These are phyloP conservation scores for Solanum clarkiae DNA, from an alignment of 257 asterid species.

Conservation along the genomic window DNA sequence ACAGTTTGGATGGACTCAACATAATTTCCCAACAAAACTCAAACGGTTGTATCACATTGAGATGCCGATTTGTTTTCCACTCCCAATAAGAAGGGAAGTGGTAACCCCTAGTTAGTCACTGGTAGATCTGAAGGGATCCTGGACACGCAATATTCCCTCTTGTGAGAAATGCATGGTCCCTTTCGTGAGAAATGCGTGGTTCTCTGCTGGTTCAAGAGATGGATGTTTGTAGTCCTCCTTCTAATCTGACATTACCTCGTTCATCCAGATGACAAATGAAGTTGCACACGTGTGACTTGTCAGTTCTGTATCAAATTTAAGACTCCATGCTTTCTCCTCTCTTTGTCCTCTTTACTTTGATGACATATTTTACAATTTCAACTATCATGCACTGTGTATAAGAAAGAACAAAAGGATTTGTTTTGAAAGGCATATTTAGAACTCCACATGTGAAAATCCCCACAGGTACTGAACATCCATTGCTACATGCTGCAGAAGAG, in stretches of 20 bases:
- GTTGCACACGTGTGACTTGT: not conserved
- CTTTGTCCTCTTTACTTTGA: not conserved
- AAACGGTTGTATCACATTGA: not conserved
- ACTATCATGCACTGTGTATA: not conserved
- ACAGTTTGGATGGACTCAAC: not conserved
- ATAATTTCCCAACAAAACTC: not conserved
- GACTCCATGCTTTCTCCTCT: not conserved
- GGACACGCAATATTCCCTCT: not conserved
- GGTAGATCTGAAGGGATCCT: not conserved
- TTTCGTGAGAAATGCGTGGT: not conserved
- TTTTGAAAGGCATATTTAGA: not conserved
- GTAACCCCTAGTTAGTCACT: not conserved
- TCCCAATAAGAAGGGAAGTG: not conserved
- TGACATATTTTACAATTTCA: not conserved
- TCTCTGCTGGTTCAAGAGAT: not conserved
- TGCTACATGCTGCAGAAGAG: not conserved
- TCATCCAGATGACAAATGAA: not conserved
- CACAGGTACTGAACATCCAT: not conserved
- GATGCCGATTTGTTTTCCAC: not conserved
- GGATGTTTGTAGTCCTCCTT: not conserved
- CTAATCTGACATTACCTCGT: not conserved
- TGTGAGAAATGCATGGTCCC: not conserved
- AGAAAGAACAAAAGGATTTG: not conserved
- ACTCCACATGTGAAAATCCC: not conserved
- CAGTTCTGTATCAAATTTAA: not conserved